These are phyloP conservation scores for Lipomyces sp. DNA, from an alignment of 805 yeast genomes.

Conservation along the genomic window DNA sequence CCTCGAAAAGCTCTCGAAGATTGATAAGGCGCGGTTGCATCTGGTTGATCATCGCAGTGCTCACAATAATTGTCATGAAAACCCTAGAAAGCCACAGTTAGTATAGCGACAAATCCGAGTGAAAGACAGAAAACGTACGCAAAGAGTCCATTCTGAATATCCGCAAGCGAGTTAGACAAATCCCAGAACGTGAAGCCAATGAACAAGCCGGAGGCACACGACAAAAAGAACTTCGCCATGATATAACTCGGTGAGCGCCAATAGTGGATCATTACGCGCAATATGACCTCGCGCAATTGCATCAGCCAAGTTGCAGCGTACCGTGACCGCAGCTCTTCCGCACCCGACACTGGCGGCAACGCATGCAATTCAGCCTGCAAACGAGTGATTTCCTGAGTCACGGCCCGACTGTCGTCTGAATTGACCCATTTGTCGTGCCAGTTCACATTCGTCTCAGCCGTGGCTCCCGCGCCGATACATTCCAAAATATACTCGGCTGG, in stretches of 20 bases:
- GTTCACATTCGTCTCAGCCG: conserved; percentile 34
- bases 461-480: conserved; percentile 42
- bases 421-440: conserved; percentile 49
- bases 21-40: conserved; percentile 56
- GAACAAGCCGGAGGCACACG: conserved; percentile 52
- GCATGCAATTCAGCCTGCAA: conserved; percentile 56
- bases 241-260: conserved; percentile 64
- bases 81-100: conserved; percentile 28
- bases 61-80: conserved; percentile 52
- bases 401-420: conserved; percentile 37
- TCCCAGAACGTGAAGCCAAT: conserved; percentile 66
- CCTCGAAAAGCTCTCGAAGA: conserved; percentile 64
- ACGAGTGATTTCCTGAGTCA: conserved; percentile 26
- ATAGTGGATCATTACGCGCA: conserved; percentile 45
- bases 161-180: conserved; percentile 49
- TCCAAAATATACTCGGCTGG: conserved; percentile 92
- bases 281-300: conserved; percentile 44
- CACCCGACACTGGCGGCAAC: conserved; percentile 36
- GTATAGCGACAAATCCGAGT: conserved; percentile 34
- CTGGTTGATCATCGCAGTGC: conserved; percentile 55
- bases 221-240: conserved; percentile 53
- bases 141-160: conserved; percentile 58
- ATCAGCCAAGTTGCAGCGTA: conserved; percentile 25
- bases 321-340: conserved; percentile 17
- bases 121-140: conserved; percentile 32